Percentiles rank a stretch among this genome's conserved stretches.
Conservation (phyloP, 164 flowering plant genomes). For the Macadamia tetraphylla region DNA sequence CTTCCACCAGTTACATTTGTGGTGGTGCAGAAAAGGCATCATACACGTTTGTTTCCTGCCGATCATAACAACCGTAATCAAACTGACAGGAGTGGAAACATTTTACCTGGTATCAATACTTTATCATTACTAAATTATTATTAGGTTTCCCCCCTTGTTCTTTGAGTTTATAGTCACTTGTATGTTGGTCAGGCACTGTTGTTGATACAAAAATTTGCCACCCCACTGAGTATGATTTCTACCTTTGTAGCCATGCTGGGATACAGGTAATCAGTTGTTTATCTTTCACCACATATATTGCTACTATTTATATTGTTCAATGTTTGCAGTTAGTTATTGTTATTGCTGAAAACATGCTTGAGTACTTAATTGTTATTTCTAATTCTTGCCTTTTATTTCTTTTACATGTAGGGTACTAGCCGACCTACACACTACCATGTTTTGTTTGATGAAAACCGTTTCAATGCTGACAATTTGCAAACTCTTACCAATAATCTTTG, state of each 20-base stretch:
- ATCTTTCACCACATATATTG: not conserved
- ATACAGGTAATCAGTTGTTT: conserved; percentile 53
- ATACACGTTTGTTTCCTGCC: conserved; percentile 67
- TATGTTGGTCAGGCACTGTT: conserved; percentile 59
- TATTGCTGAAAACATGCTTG: too few species aligned
- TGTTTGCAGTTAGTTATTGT: too few species aligned
- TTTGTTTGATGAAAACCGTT: conserved; percentile 64
- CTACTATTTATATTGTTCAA: not conserved
- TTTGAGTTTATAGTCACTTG: not conserved
- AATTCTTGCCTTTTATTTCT: not conserved
- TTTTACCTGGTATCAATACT: conserved; percentile 54
- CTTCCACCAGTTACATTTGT: conserved; percentile 74
- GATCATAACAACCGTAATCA: conserved; percentile 24
- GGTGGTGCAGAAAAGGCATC: conserved; percentile 85
- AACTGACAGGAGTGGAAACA: conserved; percentile 76
- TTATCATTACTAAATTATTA: not conserved
- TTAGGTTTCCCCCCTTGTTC: not conserved
- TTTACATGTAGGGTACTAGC: conserved; percentile 62
- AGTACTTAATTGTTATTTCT: not conserved
- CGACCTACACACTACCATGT: conserved; percentile 82
- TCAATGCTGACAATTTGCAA: conserved; percentile 57
- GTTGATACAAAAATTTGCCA: conserved; percentile 84
- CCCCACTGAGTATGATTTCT: conserved; percentile 84
- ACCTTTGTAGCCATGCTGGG: conserved; percentile 91
- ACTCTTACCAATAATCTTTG: conserved; percentile 58